Evolutionary conservation across 139 green algal species (phyloP).

Genomic region (Tetraselmis striata): DNA sequence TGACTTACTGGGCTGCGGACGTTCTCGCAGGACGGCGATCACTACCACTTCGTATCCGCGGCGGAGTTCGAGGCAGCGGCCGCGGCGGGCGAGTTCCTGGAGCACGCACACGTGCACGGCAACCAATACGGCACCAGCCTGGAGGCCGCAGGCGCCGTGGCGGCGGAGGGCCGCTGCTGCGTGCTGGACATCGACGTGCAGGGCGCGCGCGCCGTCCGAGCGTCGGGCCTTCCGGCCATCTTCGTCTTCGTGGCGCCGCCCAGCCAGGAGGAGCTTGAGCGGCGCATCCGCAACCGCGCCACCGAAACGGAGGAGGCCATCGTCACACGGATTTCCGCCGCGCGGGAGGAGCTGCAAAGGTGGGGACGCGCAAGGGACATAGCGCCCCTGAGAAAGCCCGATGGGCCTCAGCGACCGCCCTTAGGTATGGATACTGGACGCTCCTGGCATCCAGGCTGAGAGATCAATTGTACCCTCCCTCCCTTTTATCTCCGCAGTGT

Average conservation of each 20-base stretch:
- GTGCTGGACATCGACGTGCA: conserved; percentile 86
- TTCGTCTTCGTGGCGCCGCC: conserved; percentile 84
- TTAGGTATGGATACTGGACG: too few species aligned
- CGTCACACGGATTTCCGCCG: conserved; percentile 48
- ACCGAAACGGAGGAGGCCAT: conserved; percentile 78
- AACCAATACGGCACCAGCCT: conserved; percentile 80
- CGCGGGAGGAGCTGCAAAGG: conserved; percentile 53
- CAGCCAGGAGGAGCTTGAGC: conserved; percentile 61
- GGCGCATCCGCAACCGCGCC: conserved; percentile 57
- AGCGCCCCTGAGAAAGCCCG: too few species aligned
- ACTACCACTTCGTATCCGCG: conserved; percentile 75
- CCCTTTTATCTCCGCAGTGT: conserved; percentile 24
- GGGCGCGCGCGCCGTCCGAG: conserved; percentile 23
- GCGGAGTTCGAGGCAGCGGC: conserved; percentile 68
- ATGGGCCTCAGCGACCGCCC: too few species aligned
- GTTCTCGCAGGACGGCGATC: conserved; percentile 48
- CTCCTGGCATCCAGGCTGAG: too few species aligned
- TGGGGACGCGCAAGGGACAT: too few species aligned
- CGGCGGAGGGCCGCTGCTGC: conserved; percentile 47
- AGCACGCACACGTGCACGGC: conserved; percentile 77
- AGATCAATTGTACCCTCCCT: too few species aligned
- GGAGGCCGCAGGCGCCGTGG: conserved; percentile 54
- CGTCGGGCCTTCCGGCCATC: conserved; percentile 40
- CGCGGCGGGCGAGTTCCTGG: conserved; percentile 62
- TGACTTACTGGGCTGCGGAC: background rate